Evolutionary conservation across 1,284 basidiomycete genomes (phyloP).

Genomic region (Leccinum insigne): DNA sequence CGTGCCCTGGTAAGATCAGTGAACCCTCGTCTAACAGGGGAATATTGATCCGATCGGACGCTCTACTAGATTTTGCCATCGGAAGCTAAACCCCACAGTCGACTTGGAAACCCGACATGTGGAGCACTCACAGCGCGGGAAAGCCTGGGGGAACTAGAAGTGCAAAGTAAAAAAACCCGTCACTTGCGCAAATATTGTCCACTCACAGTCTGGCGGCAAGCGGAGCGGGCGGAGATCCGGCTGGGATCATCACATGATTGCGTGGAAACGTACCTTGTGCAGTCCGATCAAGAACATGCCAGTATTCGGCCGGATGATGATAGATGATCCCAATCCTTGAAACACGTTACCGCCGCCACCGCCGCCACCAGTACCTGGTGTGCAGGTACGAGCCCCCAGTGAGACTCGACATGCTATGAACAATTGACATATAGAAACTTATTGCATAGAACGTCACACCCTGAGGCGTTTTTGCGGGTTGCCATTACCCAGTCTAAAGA

Average conservation of each 20-base stretch:
- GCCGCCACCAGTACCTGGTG: conserved; percentile 39
- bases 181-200: background rate
- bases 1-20: conserved; percentile 38
- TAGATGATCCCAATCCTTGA: conserved; percentile 57
- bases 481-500: conserved; percentile 52
- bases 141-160: conserved; percentile 42
- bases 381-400: background rate
- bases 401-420: background rate
- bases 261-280: conserved; percentile 50
- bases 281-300: conserved; percentile 51
- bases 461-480: background rate
- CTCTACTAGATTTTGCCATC: background rate
- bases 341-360: conserved; percentile 63
- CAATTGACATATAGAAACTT: background rate
- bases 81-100: background rate
- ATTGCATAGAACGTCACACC: background rate
- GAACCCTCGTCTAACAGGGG: background rate
- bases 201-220: conserved; percentile 64
- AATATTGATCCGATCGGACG: background rate
- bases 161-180: background rate
- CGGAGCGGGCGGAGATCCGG: conserved; percentile 47
- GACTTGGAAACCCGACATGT: background rate
- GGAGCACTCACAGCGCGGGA: conserved; percentile 41
- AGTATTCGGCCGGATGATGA: conserved; percentile 64
- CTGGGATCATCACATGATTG: background rate